phyloP scores from a whole-genome alignment of 2,329 filamentous ascomycete species.

The Lecanicillium sp. region DNA sequence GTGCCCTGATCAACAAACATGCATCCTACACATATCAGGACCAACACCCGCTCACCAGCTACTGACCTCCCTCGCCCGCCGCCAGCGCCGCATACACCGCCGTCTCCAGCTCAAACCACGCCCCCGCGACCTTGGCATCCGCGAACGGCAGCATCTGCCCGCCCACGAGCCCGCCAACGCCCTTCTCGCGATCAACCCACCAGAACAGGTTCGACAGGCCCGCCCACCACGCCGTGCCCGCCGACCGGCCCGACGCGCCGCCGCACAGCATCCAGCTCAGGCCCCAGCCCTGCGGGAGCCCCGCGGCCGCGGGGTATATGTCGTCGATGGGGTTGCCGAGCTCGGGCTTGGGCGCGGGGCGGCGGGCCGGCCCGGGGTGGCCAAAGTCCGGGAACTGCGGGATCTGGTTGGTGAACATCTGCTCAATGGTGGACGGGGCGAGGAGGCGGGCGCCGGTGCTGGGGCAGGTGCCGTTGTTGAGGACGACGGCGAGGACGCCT shows the following conservation, averaged over 20 bases:
- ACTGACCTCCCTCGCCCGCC: neutral
- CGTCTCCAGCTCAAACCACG: constrained; percentile 36
- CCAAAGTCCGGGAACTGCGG: constrained; percentile 47
- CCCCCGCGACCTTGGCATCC: constrained; percentile 33
- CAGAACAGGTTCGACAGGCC: constrained; percentile 56
- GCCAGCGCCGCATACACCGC: constrained; percentile 29
- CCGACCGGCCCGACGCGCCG: constrained; percentile 45
- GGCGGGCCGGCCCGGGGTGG: constrained; percentile 31
- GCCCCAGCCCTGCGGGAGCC: constrained; percentile 59
- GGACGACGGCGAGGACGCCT: constrained; percentile 54
- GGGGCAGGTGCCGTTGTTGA: constrained; percentile 59
- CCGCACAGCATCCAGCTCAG: constrained; percentile 51
- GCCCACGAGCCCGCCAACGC: constrained; percentile 47
- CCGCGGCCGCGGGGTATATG: constrained; percentile 38
- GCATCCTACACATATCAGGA: too few species aligned
- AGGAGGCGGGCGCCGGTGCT: constrained; percentile 50
- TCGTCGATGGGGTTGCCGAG: constrained; percentile 43
- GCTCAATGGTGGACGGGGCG: constrained; percentile 48
- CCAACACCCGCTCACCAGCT: too few species aligned
- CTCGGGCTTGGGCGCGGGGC: constrained; percentile 42
- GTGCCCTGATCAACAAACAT: too few species aligned
- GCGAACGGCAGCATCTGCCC: constrained; percentile 47
- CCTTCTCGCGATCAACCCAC: constrained; percentile 57
- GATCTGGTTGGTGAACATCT: constrained; percentile 62
- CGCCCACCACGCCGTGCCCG: constrained; percentile 49